Evolutionary conservation across 257 asterid species (phyloP).

Genomic region (Penstemon newberryi): DNA sequence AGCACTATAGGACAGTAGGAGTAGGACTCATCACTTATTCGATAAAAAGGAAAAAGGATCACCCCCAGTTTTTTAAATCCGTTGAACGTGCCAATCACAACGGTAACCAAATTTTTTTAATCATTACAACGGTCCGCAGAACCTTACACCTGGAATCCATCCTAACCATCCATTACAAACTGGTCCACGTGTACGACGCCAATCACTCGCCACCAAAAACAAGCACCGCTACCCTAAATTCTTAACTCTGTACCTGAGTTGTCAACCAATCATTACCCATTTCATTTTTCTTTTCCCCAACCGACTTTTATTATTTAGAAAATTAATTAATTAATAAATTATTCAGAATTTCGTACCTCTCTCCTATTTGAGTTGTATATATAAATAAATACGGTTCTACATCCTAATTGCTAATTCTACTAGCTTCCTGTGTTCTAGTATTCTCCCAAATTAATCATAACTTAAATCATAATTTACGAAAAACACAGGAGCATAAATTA

Average conservation of each 20-base stretch:
- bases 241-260: constrained; percentile 29
- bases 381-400: too few relatives aligned
- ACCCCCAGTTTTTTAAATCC: background rate
- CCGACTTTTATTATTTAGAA: background rate
- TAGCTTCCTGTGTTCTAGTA: background rate
- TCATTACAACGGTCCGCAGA: constrained; percentile 15
- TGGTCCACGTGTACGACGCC: constrained; percentile 16
- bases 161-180: constrained; percentile 2
- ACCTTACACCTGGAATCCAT: background rate
- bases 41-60: too few relatives aligned
- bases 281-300: background rate
- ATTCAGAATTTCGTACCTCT: too few relatives aligned
- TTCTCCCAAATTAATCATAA: background rate
- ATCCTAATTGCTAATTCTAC: background rate
- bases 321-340: too few relatives aligned
- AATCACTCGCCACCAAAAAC: constrained; percentile 23
- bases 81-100: background rate
- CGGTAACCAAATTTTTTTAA: background rate
- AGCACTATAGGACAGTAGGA: too few relatives aligned
- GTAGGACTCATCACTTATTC: too few relatives aligned
- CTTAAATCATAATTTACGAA: too few relatives aligned
- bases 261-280: constrained; percentile 30
- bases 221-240: constrained; percentile 21
- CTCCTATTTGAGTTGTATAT: background rate
- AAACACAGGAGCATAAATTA: too few relatives aligned